Conservation (phyloP, 805 yeast genomes). For the Teunomyces cretensis region DNA sequence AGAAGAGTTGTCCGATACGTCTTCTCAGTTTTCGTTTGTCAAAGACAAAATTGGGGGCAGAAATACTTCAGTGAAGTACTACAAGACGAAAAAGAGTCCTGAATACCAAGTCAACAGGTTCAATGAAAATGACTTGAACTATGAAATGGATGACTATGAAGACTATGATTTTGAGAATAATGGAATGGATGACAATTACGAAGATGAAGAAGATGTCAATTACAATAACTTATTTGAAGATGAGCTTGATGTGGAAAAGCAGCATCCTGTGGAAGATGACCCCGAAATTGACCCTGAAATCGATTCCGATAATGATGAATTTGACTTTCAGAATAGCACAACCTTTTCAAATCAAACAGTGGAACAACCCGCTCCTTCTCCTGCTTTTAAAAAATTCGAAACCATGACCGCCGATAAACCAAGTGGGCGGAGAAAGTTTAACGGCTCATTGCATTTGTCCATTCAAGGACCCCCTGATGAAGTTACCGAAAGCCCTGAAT, state of each 20-base stretch:
- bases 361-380: background rate
- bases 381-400: background rate
- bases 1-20: conserved; percentile 12
- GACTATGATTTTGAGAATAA: conserved; percentile 46
- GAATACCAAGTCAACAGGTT: conserved; percentile 19
- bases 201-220: conserved; percentile 31
- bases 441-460: conserved; percentile 29
- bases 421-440: conserved; percentile 11
- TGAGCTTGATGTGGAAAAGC: conserved; percentile 4
- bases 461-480: conserved; percentile 20
- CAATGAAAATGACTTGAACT: conserved; percentile 27
- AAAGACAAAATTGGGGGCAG: conserved; percentile 46
- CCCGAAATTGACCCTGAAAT: no score
- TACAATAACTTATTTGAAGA: conserved; percentile 23
- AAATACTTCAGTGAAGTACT: conserved; percentile 53
- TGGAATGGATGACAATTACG: conserved; percentile 36
- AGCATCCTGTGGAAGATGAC: background rate
- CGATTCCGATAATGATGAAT: background rate
- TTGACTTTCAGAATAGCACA: background rate
- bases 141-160: conserved; percentile 17
- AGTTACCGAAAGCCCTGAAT: background rate
- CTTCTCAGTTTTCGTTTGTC: conserved; percentile 54
- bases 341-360: background rate
- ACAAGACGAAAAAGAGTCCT: conserved; percentile 35
- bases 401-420: background rate